Base-by-base conservation (phyloP, 1,139 yeast genomes). In the Candida pseudocylindracea region DNA sequence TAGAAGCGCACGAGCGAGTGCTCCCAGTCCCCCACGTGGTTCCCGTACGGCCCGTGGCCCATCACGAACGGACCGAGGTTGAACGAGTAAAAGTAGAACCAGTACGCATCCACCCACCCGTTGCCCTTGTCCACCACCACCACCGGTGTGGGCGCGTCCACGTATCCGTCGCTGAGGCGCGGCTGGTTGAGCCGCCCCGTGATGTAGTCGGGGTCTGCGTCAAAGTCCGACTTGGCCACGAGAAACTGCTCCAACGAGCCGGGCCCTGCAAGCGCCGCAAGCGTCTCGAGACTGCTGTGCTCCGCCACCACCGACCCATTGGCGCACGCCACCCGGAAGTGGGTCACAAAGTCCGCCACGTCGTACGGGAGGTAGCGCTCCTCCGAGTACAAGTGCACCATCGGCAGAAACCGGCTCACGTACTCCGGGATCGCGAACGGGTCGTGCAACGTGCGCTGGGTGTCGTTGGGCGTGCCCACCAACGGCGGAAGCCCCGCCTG, bases 11-110 rank as follows among this genome's bases (percentile, higher is more conserved):
- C 91, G 30, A 88, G 54, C 3, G 93, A 72, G 49, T 88, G 98
- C 44, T 88, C 98, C 98, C 98, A 88, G 54, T 88, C 98, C 5
- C 96, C 98, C 27, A 88, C 72, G 45, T 88, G 98, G 46, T 85
- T 79, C 1, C 98, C 98, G 55, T 76, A 88, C 0, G 98, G 98
- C 0, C 98, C 98, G 29, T 70, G 67, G 3, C 96, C 96, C 95
- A 85, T 85, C 10, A 88, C 95, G 52, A 72, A 88, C 0, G 98
- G 96, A 0, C 98, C 98, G 42, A 80, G 57, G 46, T 88, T 88
- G 55, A 85, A 88, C 2, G 93, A 78, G 48, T 88, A 88, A 46
- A 88, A 88, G 50, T 80, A 85, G 50, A 88, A 88, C 96, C 96
- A 88, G 47, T 67, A 88, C 0, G 95, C 83, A 49, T 88, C 98